Evolutionary conservation across 257 asterid genomes (phyloP).

Genomic region (Plantago ovata): DNA sequence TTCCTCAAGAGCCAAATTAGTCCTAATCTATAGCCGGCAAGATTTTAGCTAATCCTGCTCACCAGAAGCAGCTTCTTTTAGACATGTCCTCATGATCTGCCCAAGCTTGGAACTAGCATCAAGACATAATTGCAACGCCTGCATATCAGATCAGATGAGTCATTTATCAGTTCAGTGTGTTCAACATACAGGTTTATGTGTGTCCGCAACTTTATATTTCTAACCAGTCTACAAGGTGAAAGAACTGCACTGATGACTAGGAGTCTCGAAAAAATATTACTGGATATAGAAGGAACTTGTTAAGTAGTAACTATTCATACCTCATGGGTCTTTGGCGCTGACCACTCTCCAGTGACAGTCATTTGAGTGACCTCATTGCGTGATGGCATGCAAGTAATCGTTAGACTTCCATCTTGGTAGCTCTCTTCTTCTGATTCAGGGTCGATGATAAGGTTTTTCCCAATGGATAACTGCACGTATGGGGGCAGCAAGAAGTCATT

Average conservation of each 20-base stretch:
- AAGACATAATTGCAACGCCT: constrained; percentile 86
- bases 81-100: constrained; percentile 69
- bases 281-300: neutral
- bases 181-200: neutral
- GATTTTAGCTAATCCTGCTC: constrained; percentile 31
- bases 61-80: constrained; percentile 56
- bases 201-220: neutral
- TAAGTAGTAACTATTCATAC: constrained; percentile 31
- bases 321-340: constrained; percentile 76
- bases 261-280: no score
- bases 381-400: constrained; percentile 86
- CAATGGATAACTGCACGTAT: constrained; percentile 56
- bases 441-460: constrained; percentile 77
- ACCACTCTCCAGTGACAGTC: constrained; percentile 88
- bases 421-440: constrained; percentile 85
- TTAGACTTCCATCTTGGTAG: constrained; percentile 67
- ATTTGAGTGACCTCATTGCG: constrained; percentile 88
- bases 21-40: neutral
- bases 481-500: constrained; percentile 5
- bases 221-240: neutral
- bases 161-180: neutral
- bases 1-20: neutral
- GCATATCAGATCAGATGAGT: constrained; percentile 10
- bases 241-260: neutral
- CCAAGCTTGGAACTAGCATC: constrained; percentile 93